These are phyloP conservation scores for Cystofilobasidium capitatum DNA, from an alignment of 768 basidiomycete genomes.

Conservation along the genomic window DNA sequence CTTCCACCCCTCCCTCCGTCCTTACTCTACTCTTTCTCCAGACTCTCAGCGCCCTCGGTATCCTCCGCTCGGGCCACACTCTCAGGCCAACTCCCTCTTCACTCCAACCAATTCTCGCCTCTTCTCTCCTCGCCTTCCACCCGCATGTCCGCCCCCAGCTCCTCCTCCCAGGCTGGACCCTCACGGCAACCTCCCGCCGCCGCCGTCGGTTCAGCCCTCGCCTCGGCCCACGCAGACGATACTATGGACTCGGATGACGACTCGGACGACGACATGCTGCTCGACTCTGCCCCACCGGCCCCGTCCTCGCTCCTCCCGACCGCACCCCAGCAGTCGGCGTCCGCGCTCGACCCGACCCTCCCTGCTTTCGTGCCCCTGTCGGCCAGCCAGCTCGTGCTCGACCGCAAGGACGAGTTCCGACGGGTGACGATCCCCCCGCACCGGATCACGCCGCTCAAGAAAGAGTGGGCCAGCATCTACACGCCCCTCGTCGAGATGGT, in stretches of 20 bases:
- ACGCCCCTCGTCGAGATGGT: constrained; percentile 90
- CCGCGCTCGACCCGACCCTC: constrained; percentile 22
- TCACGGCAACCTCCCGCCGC: neutral
- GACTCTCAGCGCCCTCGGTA: too few species aligned
- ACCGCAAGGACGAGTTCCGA: constrained; percentile 52
- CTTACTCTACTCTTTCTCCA: neutral
- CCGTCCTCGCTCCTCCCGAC: constrained; percentile 7
- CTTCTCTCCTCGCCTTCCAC: neutral
- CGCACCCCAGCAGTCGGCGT: neutral
- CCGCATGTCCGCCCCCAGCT: neutral
- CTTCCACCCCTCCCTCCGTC: neutral
- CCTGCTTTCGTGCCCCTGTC: constrained; percentile 23
- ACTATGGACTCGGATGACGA: neutral
- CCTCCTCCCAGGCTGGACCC: neutral
- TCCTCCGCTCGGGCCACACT: too few species aligned
- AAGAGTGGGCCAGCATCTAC: constrained; percentile 91
- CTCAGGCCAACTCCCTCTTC: too few species aligned
- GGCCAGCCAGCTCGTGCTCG: constrained; percentile 35
- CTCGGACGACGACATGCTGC: constrained; percentile 25
- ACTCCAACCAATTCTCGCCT: too few species aligned
- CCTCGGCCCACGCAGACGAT: neutral
- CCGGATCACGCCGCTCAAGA: constrained; percentile 92
- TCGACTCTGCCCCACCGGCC: constrained; percentile 2
- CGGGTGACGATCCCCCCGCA: constrained; percentile 89
- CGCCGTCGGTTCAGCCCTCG: neutral